Evolutionary conservation across 1,284 basidiomycete genomes (phyloP).

Genomic region (Sphagnurus paluster): DNA sequence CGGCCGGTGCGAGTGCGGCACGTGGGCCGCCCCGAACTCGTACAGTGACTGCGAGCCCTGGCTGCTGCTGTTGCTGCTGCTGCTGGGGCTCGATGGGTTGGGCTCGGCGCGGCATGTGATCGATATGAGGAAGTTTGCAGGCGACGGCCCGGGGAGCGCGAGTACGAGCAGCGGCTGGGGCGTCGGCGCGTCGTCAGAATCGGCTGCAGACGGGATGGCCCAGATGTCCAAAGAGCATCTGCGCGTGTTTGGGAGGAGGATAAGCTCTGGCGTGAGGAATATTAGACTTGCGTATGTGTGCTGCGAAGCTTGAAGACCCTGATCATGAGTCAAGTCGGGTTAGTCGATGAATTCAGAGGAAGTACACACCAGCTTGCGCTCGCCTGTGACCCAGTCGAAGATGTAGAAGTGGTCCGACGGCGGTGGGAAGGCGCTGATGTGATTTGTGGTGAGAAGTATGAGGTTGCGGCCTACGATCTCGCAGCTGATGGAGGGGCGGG

Average conservation of each 20-base stretch:
- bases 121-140: slow-evolving; percentile 26
- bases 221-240: slow-evolving; percentile 9
- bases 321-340: too few species aligned
- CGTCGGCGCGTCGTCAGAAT: not conserved
- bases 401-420: slow-evolving; percentile 25
- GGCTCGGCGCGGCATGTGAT: slow-evolving; percentile 48
- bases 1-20: slow-evolving; percentile 14
- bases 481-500: slow-evolving; percentile 37
- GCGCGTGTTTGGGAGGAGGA: slow-evolving; percentile 42
- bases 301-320: slow-evolving; percentile 3
- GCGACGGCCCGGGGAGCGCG: slow-evolving; percentile 34
- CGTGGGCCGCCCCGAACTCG: too few species aligned
- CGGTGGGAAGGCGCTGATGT: slow-evolving; percentile 1
- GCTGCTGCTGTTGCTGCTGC: too few species aligned
- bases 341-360: not conserved
- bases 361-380: slow-evolving; percentile 33
- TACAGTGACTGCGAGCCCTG: too few species aligned
- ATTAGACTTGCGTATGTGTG: slow-evolving; percentile 39
- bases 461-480: slow-evolving; percentile 50
- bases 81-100: slow-evolving; percentile 33
- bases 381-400: slow-evolving; percentile 44
- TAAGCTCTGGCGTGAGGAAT: slow-evolving; percentile 38
- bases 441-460: slow-evolving; percentile 38
- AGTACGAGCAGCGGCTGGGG: slow-evolving; percentile 27
- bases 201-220: slow-evolving; percentile 5